Conservation (phyloP, 352 stramenopile species). For the Globisporangium rhizosaccharum region DNA sequence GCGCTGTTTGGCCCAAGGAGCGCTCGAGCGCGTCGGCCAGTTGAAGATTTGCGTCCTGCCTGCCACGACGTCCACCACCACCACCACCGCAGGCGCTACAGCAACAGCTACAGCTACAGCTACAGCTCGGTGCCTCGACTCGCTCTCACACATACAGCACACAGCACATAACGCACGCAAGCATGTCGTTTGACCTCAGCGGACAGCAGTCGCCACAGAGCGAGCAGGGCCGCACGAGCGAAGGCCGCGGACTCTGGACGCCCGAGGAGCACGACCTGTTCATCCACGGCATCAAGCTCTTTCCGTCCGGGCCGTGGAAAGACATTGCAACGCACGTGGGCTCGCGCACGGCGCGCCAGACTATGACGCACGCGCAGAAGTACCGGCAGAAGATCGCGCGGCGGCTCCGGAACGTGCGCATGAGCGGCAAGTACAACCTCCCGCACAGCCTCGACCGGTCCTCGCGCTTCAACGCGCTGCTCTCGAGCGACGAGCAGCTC, state of each 20-base stretch:
- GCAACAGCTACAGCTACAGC: neutral
- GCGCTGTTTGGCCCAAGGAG: neutral
- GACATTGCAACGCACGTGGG: conserved; percentile 70
- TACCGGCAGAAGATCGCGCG: conserved; percentile 81
- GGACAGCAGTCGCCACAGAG: conserved; percentile 4
- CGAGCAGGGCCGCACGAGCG: conserved; percentile 26
- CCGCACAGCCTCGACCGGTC: conserved; percentile 65
- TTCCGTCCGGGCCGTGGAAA: conserved; percentile 70
- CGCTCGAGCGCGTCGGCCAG: conserved; percentile 13
- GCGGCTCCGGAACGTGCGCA: conserved; percentile 60
- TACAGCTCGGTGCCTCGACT: neutral
- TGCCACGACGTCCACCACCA: conserved; percentile 11
- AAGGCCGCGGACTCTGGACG: conserved; percentile 67
- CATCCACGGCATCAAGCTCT: conserved; percentile 72
- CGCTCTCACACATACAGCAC: neutral
- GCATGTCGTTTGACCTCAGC: conserved; percentile 18
- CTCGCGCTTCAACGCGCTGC: conserved; percentile 65
- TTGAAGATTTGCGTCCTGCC: conserved; percentile 52
- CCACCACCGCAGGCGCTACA: neutral
- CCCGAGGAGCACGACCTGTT: conserved; percentile 72
- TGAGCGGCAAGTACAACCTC: conserved; percentile 58
- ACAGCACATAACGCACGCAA: neutral
- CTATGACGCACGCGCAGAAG: conserved; percentile 82
- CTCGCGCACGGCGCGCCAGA: conserved; percentile 66
- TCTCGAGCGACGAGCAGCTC: conserved; percentile 73